phyloP scores from a whole-genome alignment of 768 basidiomycete species.

The Daedaleopsis sinensis region DNA sequence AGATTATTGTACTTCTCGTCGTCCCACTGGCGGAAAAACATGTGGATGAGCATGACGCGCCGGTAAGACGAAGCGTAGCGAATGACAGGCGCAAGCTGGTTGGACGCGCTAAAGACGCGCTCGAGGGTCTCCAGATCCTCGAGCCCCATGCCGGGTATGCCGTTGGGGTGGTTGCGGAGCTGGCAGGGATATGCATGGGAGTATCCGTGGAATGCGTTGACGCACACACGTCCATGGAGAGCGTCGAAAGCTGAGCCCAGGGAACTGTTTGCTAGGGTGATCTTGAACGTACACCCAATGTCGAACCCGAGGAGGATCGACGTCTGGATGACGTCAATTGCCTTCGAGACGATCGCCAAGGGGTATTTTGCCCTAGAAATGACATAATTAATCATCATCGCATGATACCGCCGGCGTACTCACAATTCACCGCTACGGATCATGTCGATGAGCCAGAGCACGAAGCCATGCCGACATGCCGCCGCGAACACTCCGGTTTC shows the following conservation, averaged over 20 bases:
- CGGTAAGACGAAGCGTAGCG: slow-evolving; percentile 33
- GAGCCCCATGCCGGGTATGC: slow-evolving; percentile 34
- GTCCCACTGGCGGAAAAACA: slow-evolving; percentile 39
- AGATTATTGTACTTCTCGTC: slow-evolving; percentile 37
- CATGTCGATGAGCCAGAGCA: slow-evolving; percentile 25
- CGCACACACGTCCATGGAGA: slow-evolving; percentile 7
- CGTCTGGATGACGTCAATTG: not conserved
- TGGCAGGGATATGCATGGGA: slow-evolving; percentile 39
- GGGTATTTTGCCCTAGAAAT: slow-evolving; percentile 31
- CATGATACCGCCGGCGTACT: no score
- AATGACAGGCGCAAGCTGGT: slow-evolving; percentile 27
- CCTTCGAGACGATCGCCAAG: slow-evolving; percentile 16
- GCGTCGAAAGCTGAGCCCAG: slow-evolving; percentile 6
- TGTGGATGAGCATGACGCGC: slow-evolving; percentile 33
- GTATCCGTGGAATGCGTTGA: slow-evolving; percentile 40
- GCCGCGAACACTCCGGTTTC: slow-evolving; percentile 42
- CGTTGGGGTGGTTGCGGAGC: slow-evolving; percentile 33
- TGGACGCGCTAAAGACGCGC: slow-evolving; percentile 22
- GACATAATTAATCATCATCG: no score
- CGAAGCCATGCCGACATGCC: slow-evolving; percentile 20
- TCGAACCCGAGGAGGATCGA: slow-evolving; percentile 15
- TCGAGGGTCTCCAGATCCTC: slow-evolving; percentile 33
- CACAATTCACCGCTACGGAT: slow-evolving; percentile 24
- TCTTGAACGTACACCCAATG: slow-evolving; percentile 24
- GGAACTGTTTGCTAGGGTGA: slow-evolving; percentile 14